Evolutionary conservation across 768 basidiomycete species (phyloP).

Genomic region (Megacollybia marginata): DNA sequence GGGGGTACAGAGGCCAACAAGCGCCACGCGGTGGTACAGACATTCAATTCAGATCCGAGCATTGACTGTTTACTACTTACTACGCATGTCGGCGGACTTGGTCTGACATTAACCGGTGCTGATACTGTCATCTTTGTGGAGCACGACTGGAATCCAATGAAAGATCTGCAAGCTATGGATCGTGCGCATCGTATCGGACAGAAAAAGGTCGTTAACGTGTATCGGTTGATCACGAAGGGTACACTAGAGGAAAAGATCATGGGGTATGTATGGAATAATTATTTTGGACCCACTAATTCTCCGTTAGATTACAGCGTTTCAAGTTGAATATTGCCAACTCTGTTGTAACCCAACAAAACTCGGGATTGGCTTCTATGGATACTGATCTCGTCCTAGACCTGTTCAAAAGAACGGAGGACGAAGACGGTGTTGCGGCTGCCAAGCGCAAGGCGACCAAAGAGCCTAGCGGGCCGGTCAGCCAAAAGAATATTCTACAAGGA

Average conservation of each 20-base stretch:
- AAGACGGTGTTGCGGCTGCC: constrained; percentile 51
- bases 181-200: constrained; percentile 97
- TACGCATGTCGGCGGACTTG: constrained; percentile 94
- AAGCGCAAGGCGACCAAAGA: constrained; percentile 53
- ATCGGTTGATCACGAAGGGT: constrained; percentile 93
- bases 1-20: constrained; percentile 88
- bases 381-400: constrained; percentile 95
- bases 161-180: constrained; percentile 99
- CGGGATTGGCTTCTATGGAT: constrained; percentile 91
- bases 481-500: constrained; percentile 83
- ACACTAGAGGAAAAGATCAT: constrained; percentile 99
- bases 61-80: constrained; percentile 95
- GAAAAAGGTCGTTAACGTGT: constrained; percentile 98
- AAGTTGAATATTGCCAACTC: constrained; percentile 97
- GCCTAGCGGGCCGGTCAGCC: constrained; percentile 48
- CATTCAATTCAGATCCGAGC: constrained; percentile 95
- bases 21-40: constrained; percentile 95
- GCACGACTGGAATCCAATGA: constrained; percentile 99
- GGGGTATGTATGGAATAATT: constrained; percentile 57
- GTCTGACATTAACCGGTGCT: constrained; percentile 92
- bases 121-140: constrained; percentile 99
- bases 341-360: constrained; percentile 95
- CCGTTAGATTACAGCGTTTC: constrained; percentile 85
- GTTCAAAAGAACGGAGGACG: constrained; percentile 77
- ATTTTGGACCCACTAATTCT: constrained; percentile 1